Evolutionary conservation across 768 basidiomycete genomes (phyloP), one percentile per base, ranked within the genome.

Genomic region (Lentinus brumalis): DNA sequence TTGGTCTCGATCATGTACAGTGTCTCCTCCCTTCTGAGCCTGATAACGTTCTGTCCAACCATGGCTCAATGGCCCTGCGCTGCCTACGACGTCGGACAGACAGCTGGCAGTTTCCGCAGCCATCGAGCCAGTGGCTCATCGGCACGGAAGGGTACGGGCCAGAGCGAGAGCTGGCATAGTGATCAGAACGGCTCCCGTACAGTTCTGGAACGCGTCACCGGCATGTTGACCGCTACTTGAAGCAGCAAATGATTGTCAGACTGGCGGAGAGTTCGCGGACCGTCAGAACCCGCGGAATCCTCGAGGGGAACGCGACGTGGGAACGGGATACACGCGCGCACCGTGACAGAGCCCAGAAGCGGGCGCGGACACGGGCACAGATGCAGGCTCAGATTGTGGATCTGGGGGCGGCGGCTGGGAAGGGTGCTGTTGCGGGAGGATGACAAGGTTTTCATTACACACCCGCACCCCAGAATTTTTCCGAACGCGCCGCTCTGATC

Each of bases 401-500:
- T 44, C 42, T 44, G 42, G 42, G 18, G 42, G 42, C 42, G 42
- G 42, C 42, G 42, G 18, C 42, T 44, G 9, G 15, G 42, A 44
- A 21, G 42, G 51, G 49, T 46, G 50, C 53, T 29, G 52, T 46
- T 56, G 40, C 42, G 57, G 35, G 47, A 31, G 32, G 52, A 53
- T 62, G 61, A 62, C 56, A 62, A 62, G 61, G 61, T 62, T 62
- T 54, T 55, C 61, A 54, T 57, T 57, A 58, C 56, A 47, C 56
- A 62, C 42, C 47, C 56, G 61, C 42, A 62, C 61, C 61, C 61
- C 61, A 62, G 57, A 62, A 62, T 56, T 62, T 62, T 62, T 62
- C 50, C 49, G 46, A n/a, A 35, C 52, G 51, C 47, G 38, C 51
- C 45, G 18, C 44, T 55, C 55, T 50, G 61, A 57, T 54, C 6